Conservation (phyloP, 2,329 filamentous ascomycete genomes). For the Trichoderma asperellum region DNA sequence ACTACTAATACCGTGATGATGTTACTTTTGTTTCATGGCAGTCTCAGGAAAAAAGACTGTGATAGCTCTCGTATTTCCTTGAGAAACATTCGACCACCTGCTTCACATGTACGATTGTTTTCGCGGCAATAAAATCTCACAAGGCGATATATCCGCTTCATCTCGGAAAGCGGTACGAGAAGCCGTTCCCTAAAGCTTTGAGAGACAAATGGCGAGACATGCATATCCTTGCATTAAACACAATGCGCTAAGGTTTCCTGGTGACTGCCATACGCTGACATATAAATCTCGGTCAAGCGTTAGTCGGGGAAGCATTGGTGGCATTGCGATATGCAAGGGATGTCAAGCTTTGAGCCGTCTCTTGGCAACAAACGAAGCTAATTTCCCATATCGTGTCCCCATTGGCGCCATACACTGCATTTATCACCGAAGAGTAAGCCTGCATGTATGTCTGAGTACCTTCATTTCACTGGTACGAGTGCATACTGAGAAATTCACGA, state of each 20-base stretch:
- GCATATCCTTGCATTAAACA: constrained; percentile 3
- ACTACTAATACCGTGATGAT: neutral
- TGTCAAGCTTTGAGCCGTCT: neutral
- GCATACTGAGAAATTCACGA: too few relatives aligned
- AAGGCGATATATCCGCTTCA: neutral
- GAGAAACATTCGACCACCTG: neutral
- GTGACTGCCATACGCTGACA: neutral
- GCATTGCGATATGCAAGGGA: constrained; percentile 4
- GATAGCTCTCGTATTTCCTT: neutral
- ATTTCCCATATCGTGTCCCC: neutral
- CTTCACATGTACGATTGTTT: neutral
- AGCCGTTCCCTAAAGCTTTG: neutral
- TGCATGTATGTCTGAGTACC: neutral
- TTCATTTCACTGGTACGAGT: neutral
- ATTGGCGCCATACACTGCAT: neutral
- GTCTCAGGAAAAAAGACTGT: neutral
- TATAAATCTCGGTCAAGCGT: neutral
- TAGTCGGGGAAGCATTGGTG: neutral
- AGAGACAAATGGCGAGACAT: neutral
- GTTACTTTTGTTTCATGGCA: neutral
- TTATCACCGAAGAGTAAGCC: fast-evolving
- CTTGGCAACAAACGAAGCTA: neutral
- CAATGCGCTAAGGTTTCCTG: neutral
- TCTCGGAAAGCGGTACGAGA: constrained; percentile 2
- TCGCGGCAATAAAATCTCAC: neutral